phyloP scores from a whole-genome alignment of 116 monocot genomes.

The Phalaenopsis hybrid region DNA sequence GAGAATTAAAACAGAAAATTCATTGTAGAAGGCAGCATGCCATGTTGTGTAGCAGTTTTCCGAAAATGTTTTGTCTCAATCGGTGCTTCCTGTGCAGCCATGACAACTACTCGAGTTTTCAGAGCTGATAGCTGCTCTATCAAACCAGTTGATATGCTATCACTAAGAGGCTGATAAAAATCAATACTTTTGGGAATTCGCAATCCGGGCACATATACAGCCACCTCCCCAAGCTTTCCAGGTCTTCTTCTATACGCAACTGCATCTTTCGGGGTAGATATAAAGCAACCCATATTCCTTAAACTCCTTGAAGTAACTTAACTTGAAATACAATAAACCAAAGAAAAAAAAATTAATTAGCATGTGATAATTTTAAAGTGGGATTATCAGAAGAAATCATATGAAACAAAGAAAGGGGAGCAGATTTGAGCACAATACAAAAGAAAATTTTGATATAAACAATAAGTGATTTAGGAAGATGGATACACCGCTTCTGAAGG shows the following conservation, averaged over 20 bases:
- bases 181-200: conserved; percentile 54
- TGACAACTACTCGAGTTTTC: conserved; percentile 53
- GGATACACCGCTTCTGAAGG: neutral
- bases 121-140: conserved; percentile 52
- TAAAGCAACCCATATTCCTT: conserved; percentile 59
- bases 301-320: conserved; percentile 7
- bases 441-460: neutral
- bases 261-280: conserved; percentile 38
- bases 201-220: conserved; percentile 68
- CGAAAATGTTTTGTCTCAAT: conserved; percentile 32
- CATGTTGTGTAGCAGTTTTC: conserved; percentile 52
- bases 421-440: neutral
- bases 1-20: conserved; percentile 3
- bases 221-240: conserved; percentile 51
- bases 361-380: neutral
- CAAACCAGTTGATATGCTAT: conserved; percentile 35
- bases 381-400: neutral
- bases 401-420: conserved; percentile 4
- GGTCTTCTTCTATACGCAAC: conserved; percentile 31
- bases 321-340: neutral
- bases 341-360: neutral
- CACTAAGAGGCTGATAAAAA: conserved; percentile 33
- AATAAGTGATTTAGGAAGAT: neutral
- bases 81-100: conserved; percentile 63
- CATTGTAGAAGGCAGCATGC: conserved; percentile 13